Percentiles rank a stretch among this genome's conserved stretches.
These are phyloP conservation scores for Meira nashicola DNA, from an alignment of 1,284 basidiomycete genomes.

Conservation along the genomic window DNA sequence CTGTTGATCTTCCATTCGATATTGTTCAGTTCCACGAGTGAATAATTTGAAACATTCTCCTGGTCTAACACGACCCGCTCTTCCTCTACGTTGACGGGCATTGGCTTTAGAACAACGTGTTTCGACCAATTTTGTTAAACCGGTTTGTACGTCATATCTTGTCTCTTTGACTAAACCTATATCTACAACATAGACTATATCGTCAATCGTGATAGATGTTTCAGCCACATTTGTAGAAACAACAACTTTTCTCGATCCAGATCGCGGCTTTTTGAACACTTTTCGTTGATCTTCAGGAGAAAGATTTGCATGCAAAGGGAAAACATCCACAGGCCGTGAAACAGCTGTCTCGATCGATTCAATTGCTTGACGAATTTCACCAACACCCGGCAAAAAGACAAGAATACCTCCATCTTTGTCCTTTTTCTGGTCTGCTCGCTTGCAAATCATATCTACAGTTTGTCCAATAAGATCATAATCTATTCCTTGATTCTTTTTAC, in stretches of 20 bases:
- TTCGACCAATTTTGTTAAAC: conserved; percentile 73
- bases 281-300: conserved; percentile 75
- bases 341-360: conserved; percentile 59
- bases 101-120: conserved; percentile 75
- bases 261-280: conserved; percentile 64
- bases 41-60: conserved; percentile 62
- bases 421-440: conserved; percentile 57
- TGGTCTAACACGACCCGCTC: conserved; percentile 72
- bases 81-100: conserved; percentile 75
- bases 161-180: conserved; percentile 88
- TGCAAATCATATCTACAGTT: conserved; percentile 56
- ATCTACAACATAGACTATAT: conserved; percentile 57
- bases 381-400: conserved; percentile 74
- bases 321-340: conserved; percentile 60
- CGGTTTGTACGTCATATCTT: conserved; percentile 70
- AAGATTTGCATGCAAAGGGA: conserved; percentile 85
- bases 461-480: conserved; percentile 74
- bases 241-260: conserved; percentile 71
- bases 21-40: conserved; percentile 66
- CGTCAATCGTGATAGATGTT: conserved; percentile 82
- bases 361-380: conserved; percentile 61
- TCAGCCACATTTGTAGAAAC: conserved; percentile 85
- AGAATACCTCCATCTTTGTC: conserved; percentile 63
- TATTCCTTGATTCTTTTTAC: conserved; percentile 64
- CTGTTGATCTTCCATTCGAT: conserved; percentile 66